phyloP scores from a whole-genome alignment of 2,329 filamentous ascomycete species.

The Pyrenophora tritici-repentis region DNA sequence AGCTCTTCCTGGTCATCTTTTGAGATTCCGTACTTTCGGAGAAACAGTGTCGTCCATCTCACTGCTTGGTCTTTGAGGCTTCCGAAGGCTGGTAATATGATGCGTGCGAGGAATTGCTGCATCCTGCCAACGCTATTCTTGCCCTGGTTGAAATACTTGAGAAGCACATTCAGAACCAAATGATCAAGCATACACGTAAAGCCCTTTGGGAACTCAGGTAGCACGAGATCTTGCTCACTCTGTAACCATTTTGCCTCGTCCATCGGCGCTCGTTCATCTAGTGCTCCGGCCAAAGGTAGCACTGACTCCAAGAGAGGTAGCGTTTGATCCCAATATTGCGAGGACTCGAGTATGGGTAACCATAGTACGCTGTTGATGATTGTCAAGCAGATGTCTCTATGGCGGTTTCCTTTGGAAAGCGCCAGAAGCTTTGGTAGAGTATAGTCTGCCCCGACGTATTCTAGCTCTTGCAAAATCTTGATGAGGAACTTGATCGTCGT shows the following conservation, averaged over 20 bases:
- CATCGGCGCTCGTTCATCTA: conserved; percentile 43
- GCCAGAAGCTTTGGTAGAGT: conserved; percentile 38
- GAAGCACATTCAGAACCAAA: conserved; percentile 14
- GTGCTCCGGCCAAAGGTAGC: conserved; percentile 41
- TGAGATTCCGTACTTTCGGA: conserved; percentile 28
- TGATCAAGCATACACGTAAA: conserved; percentile 5
- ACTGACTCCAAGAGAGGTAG: conserved; percentile 31
- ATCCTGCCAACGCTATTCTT: neutral
- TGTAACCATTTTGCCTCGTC: conserved; percentile 40
- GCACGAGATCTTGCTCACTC: conserved; percentile 17
- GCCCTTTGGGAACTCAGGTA: conserved; percentile 12
- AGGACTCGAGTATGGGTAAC: conserved; percentile 22
- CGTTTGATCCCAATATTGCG: conserved; percentile 17
- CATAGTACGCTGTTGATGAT: conserved; percentile 42
- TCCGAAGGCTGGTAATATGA: conserved; percentile 27
- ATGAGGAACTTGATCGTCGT: conserved; percentile 52
- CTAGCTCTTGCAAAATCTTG: conserved; percentile 42
- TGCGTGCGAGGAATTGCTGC: conserved; percentile 17
- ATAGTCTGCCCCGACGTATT: conserved; percentile 39
- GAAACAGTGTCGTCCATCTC: conserved; percentile 31
- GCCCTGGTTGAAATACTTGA: neutral
- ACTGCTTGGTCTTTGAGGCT: conserved; percentile 22
- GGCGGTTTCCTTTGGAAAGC: conserved; percentile 37
- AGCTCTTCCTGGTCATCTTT: conserved; percentile 1
- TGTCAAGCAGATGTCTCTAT: conserved; percentile 47